These are phyloP conservation scores for Chlorella sp. DNA, from an alignment of 139 green algal species.

Conservation along the genomic window DNA sequence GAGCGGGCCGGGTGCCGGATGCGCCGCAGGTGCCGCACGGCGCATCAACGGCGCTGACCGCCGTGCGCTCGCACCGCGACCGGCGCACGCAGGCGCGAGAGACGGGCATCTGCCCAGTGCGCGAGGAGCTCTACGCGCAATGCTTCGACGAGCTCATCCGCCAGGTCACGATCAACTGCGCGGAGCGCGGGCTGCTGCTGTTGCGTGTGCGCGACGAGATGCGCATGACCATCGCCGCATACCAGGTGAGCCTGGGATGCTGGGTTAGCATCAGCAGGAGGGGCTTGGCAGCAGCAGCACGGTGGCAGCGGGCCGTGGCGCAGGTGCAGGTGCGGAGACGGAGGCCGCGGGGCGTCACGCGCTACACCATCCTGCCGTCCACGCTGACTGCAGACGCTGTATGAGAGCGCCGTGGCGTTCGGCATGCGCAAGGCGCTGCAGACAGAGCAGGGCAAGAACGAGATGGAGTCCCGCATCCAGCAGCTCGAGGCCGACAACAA, in stretches of 20 bases:
- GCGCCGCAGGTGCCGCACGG: no score
- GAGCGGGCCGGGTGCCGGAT: no score
- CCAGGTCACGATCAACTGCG: slow-evolving; percentile 82
- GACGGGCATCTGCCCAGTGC: slow-evolving; percentile 84
- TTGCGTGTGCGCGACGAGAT: slow-evolving; percentile 80
- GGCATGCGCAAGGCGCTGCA: slow-evolving; percentile 82
- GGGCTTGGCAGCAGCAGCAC: no score
- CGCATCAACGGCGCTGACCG: no score
- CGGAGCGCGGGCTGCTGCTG: slow-evolving; percentile 75
- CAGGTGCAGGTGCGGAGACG: no score
- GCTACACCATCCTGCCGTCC: neutral
- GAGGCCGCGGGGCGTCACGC: no score
- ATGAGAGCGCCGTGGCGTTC: slow-evolving; percentile 79
- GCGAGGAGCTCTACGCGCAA: slow-evolving; percentile 86
- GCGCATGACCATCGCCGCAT: slow-evolving; percentile 75
- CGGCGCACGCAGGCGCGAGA: slow-evolving; percentile 58
- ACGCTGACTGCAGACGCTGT: slow-evolving; percentile 63
- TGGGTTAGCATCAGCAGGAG: neutral
- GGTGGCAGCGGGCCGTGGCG: no score
- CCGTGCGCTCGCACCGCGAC: no score
- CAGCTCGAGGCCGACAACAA: slow-evolving; percentile 57
- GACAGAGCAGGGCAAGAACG: slow-evolving; percentile 76
- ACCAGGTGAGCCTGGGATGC: slow-evolving; percentile 43
- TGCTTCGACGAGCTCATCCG: slow-evolving; percentile 77
- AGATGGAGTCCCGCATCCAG: slow-evolving; percentile 72